phyloP scores from a whole-genome alignment of 345 rosid genomes.

The Boechera retrofracta region DNA sequence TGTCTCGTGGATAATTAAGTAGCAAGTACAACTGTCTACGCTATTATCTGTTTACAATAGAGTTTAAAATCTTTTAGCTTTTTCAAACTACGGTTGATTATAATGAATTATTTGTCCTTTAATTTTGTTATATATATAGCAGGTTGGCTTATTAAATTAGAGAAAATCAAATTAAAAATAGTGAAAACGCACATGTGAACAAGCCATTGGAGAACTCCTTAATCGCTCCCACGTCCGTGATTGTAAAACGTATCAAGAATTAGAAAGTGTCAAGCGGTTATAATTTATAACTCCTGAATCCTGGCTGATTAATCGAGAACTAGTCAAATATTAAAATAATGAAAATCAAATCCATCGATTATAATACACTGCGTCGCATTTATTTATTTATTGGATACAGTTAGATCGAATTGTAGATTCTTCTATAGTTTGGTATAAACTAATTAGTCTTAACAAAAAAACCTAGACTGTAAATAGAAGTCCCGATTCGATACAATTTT shows the following conservation, averaged over 20 bases:
- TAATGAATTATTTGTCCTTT: background rate
- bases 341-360: slow-evolving; percentile 1
- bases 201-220: slow-evolving; percentile 27
- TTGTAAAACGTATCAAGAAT: background rate
- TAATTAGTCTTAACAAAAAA: too few species aligned
- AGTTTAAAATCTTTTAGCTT: slow-evolving; percentile 10
- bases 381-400: background rate
- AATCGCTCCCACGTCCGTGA: slow-evolving; percentile 38
- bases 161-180: background rate
- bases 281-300: slow-evolving; percentile 18
- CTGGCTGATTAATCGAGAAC: slow-evolving; percentile 33
- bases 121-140: background rate
- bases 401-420: background rate
- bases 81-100: slow-evolving; percentile 21
- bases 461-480: background rate
- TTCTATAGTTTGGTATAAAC: background rate
- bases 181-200: slow-evolving; percentile 13
- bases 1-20: slow-evolving; percentile 22
- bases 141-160: slow-evolving; percentile 5
- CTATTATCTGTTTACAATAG: slow-evolving; percentile 20
- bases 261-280: slow-evolving; percentile 44
- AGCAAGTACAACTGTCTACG: slow-evolving; percentile 33
- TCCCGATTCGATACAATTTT: background rate
- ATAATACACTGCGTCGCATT: background rate
- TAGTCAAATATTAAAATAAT: slow-evolving; percentile 27